These are phyloP conservation scores for Agroathelia rolfsii DNA, from an alignment of 1,284 basidiomycete genomes.

Conservation along the genomic window DNA sequence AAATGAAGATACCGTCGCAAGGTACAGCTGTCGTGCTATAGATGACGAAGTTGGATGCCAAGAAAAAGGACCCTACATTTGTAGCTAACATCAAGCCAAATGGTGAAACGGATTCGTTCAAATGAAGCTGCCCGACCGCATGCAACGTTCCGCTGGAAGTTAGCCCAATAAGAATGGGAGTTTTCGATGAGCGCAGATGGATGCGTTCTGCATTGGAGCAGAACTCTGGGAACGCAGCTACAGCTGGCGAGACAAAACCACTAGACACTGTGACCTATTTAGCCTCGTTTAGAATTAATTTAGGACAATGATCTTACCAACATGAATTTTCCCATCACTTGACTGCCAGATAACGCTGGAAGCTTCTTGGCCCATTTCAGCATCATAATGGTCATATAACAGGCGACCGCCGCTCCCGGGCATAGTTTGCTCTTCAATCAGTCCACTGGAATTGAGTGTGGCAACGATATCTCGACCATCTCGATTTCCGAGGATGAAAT, in stretches of 20 bases:
- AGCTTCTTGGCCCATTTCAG: no score
- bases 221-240: constrained; percentile 47
- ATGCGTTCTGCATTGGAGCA: constrained; percentile 37
- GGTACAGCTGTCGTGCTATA: constrained; percentile 82
- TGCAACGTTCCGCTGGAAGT: constrained; percentile 57
- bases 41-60: constrained; percentile 78
- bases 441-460: no score
- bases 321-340: constrained; percentile 37
- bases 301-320: no score
- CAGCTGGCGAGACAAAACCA: constrained; percentile 18
- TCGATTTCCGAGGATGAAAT: constrained; percentile 5
- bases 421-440: constrained; percentile 18
- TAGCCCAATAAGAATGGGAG: constrained; percentile 52
- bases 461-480: constrained; percentile 2
- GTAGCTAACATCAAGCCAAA: constrained; percentile 31
- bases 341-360: constrained; percentile 41
- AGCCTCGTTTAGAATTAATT: no score
- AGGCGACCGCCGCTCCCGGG: constrained; percentile 34
- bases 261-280: no score
- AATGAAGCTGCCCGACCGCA: constrained; percentile 28
- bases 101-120: constrained; percentile 11
- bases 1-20: constrained; percentile 76
- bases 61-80: constrained; percentile 71
- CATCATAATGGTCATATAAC: constrained; percentile 20
- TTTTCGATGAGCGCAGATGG: constrained; percentile 9